Conservation (phyloP, 2,329 filamentous ascomycete genomes). For the Pleomassaria siparia region DNA sequence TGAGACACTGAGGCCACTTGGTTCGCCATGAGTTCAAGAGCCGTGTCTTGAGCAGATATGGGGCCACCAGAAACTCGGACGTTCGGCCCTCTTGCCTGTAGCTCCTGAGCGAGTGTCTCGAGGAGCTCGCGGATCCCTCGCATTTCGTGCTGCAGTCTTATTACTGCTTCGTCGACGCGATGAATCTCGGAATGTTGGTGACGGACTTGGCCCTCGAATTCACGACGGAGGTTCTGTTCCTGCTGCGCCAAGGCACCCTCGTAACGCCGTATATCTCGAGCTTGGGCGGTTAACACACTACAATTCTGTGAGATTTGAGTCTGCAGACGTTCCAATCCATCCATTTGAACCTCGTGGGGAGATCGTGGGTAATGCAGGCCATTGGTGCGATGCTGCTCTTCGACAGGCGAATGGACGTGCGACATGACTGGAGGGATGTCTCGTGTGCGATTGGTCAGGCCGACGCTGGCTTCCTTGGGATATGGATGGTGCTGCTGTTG, state of each 20-base stretch:
- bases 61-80: constrained; percentile 8
- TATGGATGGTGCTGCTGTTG: constrained; percentile 18
- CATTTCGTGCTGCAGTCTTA: constrained; percentile 46
- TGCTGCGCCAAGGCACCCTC: constrained; percentile 28
- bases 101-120: constrained; percentile 41
- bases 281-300: constrained; percentile 35
- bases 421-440: constrained; percentile 16
- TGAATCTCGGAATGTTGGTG: constrained; percentile 37
- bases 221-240: constrained; percentile 43
- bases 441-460: constrained; percentile 15
- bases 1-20: constrained; percentile 44
- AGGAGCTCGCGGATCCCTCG: constrained; percentile 40
- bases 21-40: constrained; percentile 49
- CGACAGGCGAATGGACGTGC: constrained; percentile 10
- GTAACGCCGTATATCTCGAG: constrained; percentile 31
- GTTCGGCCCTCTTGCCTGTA: constrained; percentile 17
- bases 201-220: constrained; percentile 34
- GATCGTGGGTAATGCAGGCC: constrained; percentile 33
- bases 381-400: constrained; percentile 23
- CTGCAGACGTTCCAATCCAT: constrained; percentile 49
- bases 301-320: constrained; percentile 53
- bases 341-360: constrained; percentile 35
- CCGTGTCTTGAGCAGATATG: constrained; percentile 33
- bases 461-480: constrained; percentile 14
- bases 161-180: constrained; percentile 44